These are phyloP conservation scores for Cicer arietinum DNA, from an alignment of 306 rosid genomes.

Conservation along the genomic window DNA sequence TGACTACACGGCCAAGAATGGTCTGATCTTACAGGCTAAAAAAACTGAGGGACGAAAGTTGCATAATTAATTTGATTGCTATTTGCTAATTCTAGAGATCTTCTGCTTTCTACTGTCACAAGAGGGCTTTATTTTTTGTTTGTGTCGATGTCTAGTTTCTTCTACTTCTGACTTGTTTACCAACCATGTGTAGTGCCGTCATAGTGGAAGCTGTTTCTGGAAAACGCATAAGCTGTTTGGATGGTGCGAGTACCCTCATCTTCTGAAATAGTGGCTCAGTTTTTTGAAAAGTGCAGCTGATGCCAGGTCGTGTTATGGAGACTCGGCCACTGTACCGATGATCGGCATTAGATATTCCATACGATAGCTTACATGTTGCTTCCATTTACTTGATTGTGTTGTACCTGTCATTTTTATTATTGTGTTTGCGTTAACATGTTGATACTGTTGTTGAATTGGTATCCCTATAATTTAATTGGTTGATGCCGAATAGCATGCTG, in stretches of 20 bases:
- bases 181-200: slow-evolving; percentile 62
- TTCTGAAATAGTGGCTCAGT: background rate
- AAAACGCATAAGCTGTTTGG: background rate
- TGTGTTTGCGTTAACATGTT: background rate
- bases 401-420: background rate
- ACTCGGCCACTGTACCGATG: background rate
- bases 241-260: background rate
- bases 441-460: background rate
- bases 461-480: background rate
- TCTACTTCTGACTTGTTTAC: slow-evolving; percentile 4
- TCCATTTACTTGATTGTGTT: background rate
- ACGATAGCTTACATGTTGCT: background rate
- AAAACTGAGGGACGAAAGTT: background rate
- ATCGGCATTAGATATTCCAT: background rate
- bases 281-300: background rate
- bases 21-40: background rate
- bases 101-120: background rate
- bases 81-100: background rate
- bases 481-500: no score
- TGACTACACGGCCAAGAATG: no score
- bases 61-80: background rate
- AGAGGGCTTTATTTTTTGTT: no score
- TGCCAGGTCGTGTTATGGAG: background rate
- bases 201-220: slow-evolving; percentile 35
- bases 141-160: no score